Percentiles rank a stretch among this genome's conserved stretches.
These are phyloP conservation scores for Hyaloscypha hepaticicola DNA, from an alignment of 495 filamentous ascomycete species.

Conservation along the genomic window DNA sequence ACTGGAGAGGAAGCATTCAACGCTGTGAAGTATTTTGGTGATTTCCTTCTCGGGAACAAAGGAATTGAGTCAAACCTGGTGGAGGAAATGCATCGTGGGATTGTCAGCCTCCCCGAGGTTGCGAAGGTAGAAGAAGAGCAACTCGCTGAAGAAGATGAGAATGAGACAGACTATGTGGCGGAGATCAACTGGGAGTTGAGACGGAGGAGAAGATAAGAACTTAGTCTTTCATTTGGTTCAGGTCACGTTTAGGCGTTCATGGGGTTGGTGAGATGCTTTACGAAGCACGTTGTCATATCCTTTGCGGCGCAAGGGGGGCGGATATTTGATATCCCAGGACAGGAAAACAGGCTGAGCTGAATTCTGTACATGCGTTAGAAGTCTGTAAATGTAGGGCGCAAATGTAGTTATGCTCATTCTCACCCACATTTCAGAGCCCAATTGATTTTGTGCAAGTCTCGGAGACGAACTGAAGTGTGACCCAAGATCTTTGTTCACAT, in stretches of 20 bases:
- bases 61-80: slow-evolving; percentile 45
- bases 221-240: not conserved
- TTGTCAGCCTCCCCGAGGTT: not conserved
- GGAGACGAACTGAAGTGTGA: not conserved
- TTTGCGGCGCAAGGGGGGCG: not conserved
- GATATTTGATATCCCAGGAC: not conserved
- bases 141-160: slow-evolving; percentile 31
- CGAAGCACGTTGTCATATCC: not conserved
- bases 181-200: slow-evolving; percentile 39
- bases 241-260: not conserved
- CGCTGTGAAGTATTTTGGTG: slow-evolving; percentile 76
- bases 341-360: not conserved
- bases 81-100: slow-evolving; percentile 12
- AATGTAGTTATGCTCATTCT: not conserved
- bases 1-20: slow-evolving; percentile 85
- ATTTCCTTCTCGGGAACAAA: slow-evolving; percentile 68
- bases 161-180: slow-evolving; percentile 6
- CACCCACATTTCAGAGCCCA: not conserved
- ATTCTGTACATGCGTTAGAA: not conserved
- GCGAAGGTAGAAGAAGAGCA: slow-evolving; percentile 6
- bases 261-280: not conserved
- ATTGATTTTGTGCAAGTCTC: not conserved
- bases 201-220: slow-evolving; percentile 12
- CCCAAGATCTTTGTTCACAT: not conserved
- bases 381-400: not conserved